Evolutionary conservation across 345 rosid species (phyloP).

Genomic region (Capsella bursapastoris): DNA sequence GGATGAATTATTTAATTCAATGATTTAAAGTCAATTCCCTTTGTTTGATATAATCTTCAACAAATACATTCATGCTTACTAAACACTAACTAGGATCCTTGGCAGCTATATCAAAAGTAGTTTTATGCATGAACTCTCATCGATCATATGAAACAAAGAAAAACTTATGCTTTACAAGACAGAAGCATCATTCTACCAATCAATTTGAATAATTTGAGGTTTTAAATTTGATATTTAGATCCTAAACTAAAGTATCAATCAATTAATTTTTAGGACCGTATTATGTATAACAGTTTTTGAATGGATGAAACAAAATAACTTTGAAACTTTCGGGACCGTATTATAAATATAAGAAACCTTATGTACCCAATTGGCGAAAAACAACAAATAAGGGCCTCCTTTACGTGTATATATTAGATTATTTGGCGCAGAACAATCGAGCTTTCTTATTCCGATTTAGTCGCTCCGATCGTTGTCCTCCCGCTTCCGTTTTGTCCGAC

Average conservation of each 20-base stretch:
- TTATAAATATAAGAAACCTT: constrained; percentile 1
- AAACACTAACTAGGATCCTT: too few species aligned
- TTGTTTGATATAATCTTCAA: background rate
- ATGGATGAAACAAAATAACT: background rate
- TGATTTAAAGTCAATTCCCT: background rate
- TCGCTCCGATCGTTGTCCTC: background rate
- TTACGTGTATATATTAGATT: background rate
- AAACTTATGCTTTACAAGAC: background rate
- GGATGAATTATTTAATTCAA: background rate
- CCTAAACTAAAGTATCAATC: background rate
- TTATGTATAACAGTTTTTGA: background rate
- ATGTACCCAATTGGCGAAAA: constrained; percentile 11
- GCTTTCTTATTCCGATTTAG: constrained; percentile 25
- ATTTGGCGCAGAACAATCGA: background rate
- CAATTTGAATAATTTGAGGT: background rate
- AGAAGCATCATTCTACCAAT: background rate
- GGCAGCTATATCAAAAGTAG: background rate
- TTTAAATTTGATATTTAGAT: background rate
- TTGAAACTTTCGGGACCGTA: background rate
- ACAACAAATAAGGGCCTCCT: background rate
- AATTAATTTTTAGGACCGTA: background rate
- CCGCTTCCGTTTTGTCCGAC: constrained; percentile 7
- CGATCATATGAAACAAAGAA: background rate
- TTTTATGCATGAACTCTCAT: background rate
- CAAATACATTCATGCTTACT: constrained; percentile 1